Percentiles rank a stretch among this genome's conserved stretches.
These are phyloP conservation scores for Diutina siamensis DNA, from an alignment of 1,139 yeast species.

Conservation along the genomic window DNA sequence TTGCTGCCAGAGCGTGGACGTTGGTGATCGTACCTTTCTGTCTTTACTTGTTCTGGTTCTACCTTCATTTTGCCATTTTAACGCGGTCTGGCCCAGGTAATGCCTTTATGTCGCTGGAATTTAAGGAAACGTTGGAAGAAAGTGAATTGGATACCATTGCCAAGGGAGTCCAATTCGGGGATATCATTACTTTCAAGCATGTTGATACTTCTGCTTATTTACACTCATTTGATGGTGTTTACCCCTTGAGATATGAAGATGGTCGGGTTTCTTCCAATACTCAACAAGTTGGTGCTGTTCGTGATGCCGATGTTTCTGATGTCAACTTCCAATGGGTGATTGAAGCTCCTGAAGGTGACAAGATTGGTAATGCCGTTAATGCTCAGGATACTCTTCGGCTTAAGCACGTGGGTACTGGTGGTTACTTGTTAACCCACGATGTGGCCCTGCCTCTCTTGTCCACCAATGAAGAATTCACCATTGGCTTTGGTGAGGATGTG, in stretches of 20 bases:
- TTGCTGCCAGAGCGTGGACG: conserved; percentile 61
- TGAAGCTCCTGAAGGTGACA: conserved; percentile 20
- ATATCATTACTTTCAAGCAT: conserved; percentile 65
- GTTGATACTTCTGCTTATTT: conserved; percentile 63
- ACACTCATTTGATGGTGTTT: conserved; percentile 64
- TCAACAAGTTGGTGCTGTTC: conserved; percentile 82
- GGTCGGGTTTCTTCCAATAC: conserved; percentile 94
- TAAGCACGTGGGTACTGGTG: conserved; percentile 71
- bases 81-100: conserved; percentile 93
- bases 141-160: conserved; percentile 67
- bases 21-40: conserved; percentile 72
- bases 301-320: conserved; percentile 29
- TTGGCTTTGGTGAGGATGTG: conserved; percentile 50
- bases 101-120: conserved; percentile 80
- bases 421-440: conserved; percentile 79
- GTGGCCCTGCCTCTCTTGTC: conserved; percentile 93
- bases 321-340: conserved; percentile 80
- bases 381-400: conserved; percentile 68
- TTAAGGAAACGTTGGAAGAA: conserved; percentile 85
- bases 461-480: conserved; percentile 85
- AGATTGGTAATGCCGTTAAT: conserved; percentile 18
- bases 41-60: conserved; percentile 87
- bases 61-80: conserved; percentile 74
- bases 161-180: conserved; percentile 63
- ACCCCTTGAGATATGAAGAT: conserved; percentile 91